phyloP scores from a whole-genome alignment of 1,284 basidiomycete species.

The Coniferiporia weirii region DNA sequence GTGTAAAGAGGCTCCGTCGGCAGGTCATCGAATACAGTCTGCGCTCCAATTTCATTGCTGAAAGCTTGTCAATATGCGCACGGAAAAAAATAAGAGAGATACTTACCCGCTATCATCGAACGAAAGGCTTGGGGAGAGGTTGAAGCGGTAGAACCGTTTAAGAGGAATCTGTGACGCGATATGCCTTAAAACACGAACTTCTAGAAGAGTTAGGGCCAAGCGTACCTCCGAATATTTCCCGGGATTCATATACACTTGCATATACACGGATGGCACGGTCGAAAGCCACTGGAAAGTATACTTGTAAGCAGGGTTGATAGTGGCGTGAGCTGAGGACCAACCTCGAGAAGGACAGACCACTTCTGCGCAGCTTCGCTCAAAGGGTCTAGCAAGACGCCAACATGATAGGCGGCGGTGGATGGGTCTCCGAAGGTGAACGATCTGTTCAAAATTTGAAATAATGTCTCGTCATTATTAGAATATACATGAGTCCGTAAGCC shows the following conservation, averaged over 20 bases:
- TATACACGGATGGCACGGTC: constrained; percentile 55
- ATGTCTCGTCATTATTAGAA: neutral
- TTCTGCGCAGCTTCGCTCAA: constrained; percentile 80
- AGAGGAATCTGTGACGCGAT: constrained; percentile 63
- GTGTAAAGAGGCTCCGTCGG: constrained; percentile 81
- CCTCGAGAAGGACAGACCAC: constrained; percentile 77
- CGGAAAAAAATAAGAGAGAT: neutral
- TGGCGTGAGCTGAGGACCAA: constrained; percentile 27
- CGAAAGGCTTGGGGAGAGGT: constrained; percentile 48
- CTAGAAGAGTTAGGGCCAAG: constrained; percentile 1
- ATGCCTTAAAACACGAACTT: neutral
- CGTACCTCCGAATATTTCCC: constrained; percentile 58
- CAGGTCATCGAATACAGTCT: constrained; percentile 48
- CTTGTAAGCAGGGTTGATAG: neutral
- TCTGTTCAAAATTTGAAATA: constrained; percentile 32
- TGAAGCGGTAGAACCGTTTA: constrained; percentile 91
- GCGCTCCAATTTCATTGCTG: constrained; percentile 51
- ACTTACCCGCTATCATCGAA: constrained; percentile 74
- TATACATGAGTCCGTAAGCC: neutral
- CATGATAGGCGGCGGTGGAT: constrained; percentile 60
- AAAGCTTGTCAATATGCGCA: constrained; percentile 1
- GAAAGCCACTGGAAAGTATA: constrained; percentile 45
- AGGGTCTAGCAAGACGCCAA: constrained; percentile 81
- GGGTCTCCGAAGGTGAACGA: constrained; percentile 69
- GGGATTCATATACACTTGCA: constrained; percentile 78